Evolutionary conservation across 305 asterid species (phyloP).

Genomic region (Rubia tinctorum): DNA sequence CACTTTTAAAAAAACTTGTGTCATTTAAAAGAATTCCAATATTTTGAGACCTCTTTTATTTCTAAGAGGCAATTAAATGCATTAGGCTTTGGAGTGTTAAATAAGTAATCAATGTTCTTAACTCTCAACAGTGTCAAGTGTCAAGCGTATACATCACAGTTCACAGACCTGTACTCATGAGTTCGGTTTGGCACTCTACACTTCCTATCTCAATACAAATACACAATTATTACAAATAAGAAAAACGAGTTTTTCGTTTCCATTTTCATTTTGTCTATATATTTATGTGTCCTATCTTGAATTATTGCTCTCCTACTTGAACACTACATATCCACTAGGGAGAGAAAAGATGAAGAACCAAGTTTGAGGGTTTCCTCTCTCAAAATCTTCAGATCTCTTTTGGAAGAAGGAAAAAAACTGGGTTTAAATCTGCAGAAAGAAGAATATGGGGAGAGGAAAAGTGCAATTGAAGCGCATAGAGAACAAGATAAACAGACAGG

Average conservation of each 20-base stretch:
- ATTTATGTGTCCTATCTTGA: neutral
- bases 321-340: too few relatives aligned
- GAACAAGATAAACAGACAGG: slow-evolving; percentile 82
- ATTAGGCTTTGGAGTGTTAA: neutral
- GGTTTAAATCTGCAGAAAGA: neutral
- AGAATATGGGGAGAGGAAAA: slow-evolving; percentile 76
- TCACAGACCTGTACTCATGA: neutral
- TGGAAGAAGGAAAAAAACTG: neutral
- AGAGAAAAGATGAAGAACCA: neutral
- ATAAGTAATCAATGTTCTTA: neutral
- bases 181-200: neutral
- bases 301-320: too few relatives aligned
- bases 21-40: too few relatives aligned
- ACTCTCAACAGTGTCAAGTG: neutral
- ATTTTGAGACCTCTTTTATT: too few relatives aligned
- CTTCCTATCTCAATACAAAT: neutral
- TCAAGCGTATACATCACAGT: neutral
- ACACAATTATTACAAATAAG: neutral
- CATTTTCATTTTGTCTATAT: neutral
- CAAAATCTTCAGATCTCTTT: slow-evolving; percentile 21
- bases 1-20: too few relatives aligned
- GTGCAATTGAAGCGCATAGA: slow-evolving; percentile 75
- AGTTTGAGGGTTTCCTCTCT: slow-evolving; percentile 45
- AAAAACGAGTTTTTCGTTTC: neutral
- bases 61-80: neutral